Evolutionary conservation across 2,329 filamentous ascomycete genomes (phyloP), one percentile per base, ranked within the genome.

Genomic region (Reticulascus tulasneorum): DNA sequence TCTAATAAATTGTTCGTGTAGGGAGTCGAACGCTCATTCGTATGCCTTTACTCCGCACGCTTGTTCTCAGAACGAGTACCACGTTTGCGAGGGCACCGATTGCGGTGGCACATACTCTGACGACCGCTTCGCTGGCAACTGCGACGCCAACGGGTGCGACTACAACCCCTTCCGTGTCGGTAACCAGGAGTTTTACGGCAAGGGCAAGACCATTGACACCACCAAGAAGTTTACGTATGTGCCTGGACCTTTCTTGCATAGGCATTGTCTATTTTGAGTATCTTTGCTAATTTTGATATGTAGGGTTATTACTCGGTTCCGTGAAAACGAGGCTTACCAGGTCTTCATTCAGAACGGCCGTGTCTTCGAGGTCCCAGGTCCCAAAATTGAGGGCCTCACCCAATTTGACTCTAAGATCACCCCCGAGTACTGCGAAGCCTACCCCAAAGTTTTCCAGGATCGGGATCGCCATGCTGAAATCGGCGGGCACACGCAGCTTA

Each of bases 121-220:
- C 34, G 58, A 67, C 43, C 73, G 76, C 46, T 79, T 79, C 53
- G 60, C 54, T 11, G 77, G 77, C 40, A 59, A 71, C 27, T 84
- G 79, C 60, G 79, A 84, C 55, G 75, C 76, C 42, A 75, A 79
- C 49, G 79, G 79, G 18, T 84, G 79, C 50, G 79, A 82, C 53
- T 81, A 76, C 66, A 81, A 81, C 67, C 62, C 71, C 18, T 83
- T 73, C 71, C 77, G 78, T 49, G 68, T 77, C 63, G 79, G 37
- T 2, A 71, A 75, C 56, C 62, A 61, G 22, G 60, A 64, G 55
- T 84, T 82, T 64, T 83, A 75, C 58, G 79, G 78, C 23, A 60
- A 67, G 0, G 73, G 71, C 44, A 65, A 64, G 55, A 77, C 63
- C n/a, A 65, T 84, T 43, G 71, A 82, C 55, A 79, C 76, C 33